Base-by-base conservation (phyloP, 345 rosid genomes). In the Bretschneidera sinensis region DNA sequence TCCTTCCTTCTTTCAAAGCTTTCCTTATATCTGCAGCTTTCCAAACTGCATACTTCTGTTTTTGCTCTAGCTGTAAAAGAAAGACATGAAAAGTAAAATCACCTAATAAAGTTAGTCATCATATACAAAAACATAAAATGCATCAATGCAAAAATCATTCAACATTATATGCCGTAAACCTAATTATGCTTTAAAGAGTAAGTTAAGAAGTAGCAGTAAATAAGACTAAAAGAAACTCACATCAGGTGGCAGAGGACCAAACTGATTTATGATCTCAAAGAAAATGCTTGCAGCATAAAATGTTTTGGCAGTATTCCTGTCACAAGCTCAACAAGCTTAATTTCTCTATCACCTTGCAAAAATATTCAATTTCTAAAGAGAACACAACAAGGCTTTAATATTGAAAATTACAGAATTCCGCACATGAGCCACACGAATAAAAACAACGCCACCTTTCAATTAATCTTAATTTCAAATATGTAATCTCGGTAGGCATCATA, bases 261-360 rank as follows among this genome's bases (percentile, higher is more conserved):
- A 94, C 72, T 94, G 99, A 70, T 68, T 80, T 54, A 90, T 17
- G 65, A 90, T 84, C 77, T 94, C 97, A 66, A 94, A 94, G 84
- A 94, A 94, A 51, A 94, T 85, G 83, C 86, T 90, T 4, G 97
- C 97, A 7, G 99, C 99, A 73, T 94, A 94, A 71, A 94, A 94
- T 17, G 97, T 94, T 79, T 94, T 94, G 55, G 99, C 99, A 21
- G 97, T 90, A 68, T 73, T 83, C 86, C 99, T 94, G 96, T 51
- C 61, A 72, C 22, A 74, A 70, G 51, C 52, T 22, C 71, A 72
- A 63, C 43, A 62, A 6, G 22, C 54, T 51, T 54, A 70, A 69
- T 43, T 52, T 8, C 15, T 47, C 20, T 39, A 11, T 39, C 45
- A 21, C 31, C 28, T 48, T 52, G 25, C 15, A 50, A 23, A 28